Conservation (phyloP, 164 flowering plant genomes). For the grape (Vitis vinifera) region ASM3070453v1 NC_081815.1:1794501-1795000, state of each 20-base stretch:
- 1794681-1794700: slow-evolving; percentile 4
- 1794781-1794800: not conserved
- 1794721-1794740: slow-evolving; percentile 5
- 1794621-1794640: slow-evolving; percentile 14
- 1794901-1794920: no score
- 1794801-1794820: not conserved
- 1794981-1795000: no score
- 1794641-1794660: slow-evolving; percentile 9
- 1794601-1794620: slow-evolving; percentile 4
- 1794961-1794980: no score
- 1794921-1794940: no score
- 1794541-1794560: slow-evolving; percentile 5
- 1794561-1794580: not conserved
- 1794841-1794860: no score
- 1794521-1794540: not conserved
- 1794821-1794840: no score
- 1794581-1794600: slow-evolving; percentile 24
- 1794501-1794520: slow-evolving; percentile 13
- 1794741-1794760: not conserved
- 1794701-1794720: not conserved
- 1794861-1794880: no score
- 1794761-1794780: not conserved
- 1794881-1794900: no score
- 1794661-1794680: slow-evolving; percentile 12
- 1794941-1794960: no score